Evolutionary conservation across 495 filamentous ascomycete species (phyloP), one percentile per base, ranked within the genome.

Genomic region (Penicillium robsamsonii): DNA sequence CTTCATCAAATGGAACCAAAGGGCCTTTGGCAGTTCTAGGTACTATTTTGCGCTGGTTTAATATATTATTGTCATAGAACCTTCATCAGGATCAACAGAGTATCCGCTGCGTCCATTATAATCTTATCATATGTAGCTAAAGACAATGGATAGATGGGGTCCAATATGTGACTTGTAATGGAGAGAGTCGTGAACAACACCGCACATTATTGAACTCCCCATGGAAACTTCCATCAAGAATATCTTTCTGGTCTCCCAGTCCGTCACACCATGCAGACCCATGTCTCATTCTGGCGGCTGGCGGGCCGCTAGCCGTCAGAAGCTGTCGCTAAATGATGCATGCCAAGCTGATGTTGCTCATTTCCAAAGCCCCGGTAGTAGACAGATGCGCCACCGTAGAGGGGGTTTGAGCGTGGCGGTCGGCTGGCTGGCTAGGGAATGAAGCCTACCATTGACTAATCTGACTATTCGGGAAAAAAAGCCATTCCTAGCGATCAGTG

Each of bases 211-310:
- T 81, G 59, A 87, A 89, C 29, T 80, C 76, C 56, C 70, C 56
- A 63, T 80, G 61, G 45, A 56, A 51, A 55, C 68, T 70, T 55
- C 72, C 71, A 24, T 71, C 75, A 18, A 69, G 71, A 30, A 79
- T 68, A 51, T 77, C 70, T 56, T 76, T 78, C 24, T 73, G 61
- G 53, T 88, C 85, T 3, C 86, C 86, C 11, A 90, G 75, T 4
- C 92, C 22, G 77, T 84, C 13, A 95, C 82, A 13, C 91, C 91
- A 65, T 97, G 94, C 24, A 98, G 76, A 73, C 97, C 92, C 9
- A 95, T 70, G 9, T 62, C 59, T 66, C 72, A 56, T 70, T 73
- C 2, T 2, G 75, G 79, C 46, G 84, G 89, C 59, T 90, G 83
- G 2, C 64, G 58, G 7, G 81, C 73, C 2, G 90, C 90, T 12